Base-by-base conservation (phyloP, 2,329 filamentous ascomycete species). In the Arthrobotrys pseudoclavata region DNA sequence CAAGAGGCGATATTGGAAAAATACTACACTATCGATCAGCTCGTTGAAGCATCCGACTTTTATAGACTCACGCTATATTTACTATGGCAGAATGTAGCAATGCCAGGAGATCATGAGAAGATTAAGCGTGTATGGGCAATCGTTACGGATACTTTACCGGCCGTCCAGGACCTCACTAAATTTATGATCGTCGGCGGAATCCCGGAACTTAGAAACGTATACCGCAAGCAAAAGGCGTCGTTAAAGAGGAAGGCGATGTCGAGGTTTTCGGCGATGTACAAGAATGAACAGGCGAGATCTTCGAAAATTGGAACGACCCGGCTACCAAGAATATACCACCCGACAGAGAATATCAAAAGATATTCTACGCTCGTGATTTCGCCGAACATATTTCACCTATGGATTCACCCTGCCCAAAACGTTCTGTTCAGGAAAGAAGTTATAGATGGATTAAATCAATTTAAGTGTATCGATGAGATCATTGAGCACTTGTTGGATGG, bases 1-100 rank as follows among this genome's bases (percentile, higher is more conserved):
- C 74, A 77, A 15, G 74, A 77, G 26, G 74, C 74, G 5, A 77
- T 77, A 42, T 57, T 77, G 62, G 74, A 77, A 57, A 77, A 77
- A 63, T 77, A 77, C 34, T 77, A 77, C 22, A 77, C 74, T 3
- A 71, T 45, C 9, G 74, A 77, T n/a, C 74, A 77, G 26, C 67
- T 77, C 45, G 31, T 67, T 42, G 74, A 77, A n/a, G 67, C 74
- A 13, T 77, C 74, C n/a, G 74, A 77, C 61, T 77, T 77, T 37
- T 77, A 77, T 20, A 45, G 74, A 13, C 61, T 77, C 2, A 77
- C 67, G 3, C 55, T 77, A 7, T 77, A 77, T 37, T 31, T 77
- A 20, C 20, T 77, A 15, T 77, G 74, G 74, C 74, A 77, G 31
- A 77, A 77, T 42, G 74, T 77, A 18, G 64, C 74, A 13, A 67